phyloP scores from a whole-genome alignment of 192 early-diverging fungal genomes.

The Backusella macrospora region DNA sequence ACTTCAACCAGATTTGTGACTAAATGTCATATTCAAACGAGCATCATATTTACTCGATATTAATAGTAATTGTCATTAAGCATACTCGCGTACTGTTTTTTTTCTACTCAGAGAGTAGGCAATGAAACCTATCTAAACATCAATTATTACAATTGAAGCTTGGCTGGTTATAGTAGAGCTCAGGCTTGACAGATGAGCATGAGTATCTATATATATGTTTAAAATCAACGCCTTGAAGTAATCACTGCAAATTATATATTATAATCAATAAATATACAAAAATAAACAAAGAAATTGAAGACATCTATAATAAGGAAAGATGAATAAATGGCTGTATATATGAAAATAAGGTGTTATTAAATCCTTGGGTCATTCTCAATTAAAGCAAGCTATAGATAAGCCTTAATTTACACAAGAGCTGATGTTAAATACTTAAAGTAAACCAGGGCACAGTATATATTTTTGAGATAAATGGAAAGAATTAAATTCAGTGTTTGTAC shows the following conservation, averaged over 20 bases:
- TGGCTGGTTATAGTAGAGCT: neutral
- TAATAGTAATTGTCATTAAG: too few relatives aligned
- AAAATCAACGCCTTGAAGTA: neutral
- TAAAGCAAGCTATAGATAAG: neutral
- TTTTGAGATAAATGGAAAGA: too few relatives aligned
- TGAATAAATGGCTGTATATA: neutral
- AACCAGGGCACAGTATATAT: too few relatives aligned
- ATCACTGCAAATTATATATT: neutral
- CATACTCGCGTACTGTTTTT: too few relatives aligned
- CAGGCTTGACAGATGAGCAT: neutral
- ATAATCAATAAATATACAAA: neutral
- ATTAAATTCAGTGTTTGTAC: neutral
- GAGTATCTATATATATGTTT: neutral
- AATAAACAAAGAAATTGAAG: neutral
- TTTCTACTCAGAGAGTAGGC: too few relatives aligned
- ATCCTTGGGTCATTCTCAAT: neutral
- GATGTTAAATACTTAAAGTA: neutral
- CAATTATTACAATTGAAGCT: neutral
- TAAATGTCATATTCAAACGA: too few relatives aligned
- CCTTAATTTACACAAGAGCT: neutral
- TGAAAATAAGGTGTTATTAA: neutral
- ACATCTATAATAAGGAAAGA: neutral
- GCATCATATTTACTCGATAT: too few relatives aligned
- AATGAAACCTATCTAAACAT: neutral
- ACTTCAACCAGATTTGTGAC: too few relatives aligned